A percentile compares a stretch with the other conserved stretches of the same genome.
Evolutionary conservation across 2,329 filamentous ascomycete genomes (phyloP).

Genomic region (Claviceps fusiformis): DNA sequence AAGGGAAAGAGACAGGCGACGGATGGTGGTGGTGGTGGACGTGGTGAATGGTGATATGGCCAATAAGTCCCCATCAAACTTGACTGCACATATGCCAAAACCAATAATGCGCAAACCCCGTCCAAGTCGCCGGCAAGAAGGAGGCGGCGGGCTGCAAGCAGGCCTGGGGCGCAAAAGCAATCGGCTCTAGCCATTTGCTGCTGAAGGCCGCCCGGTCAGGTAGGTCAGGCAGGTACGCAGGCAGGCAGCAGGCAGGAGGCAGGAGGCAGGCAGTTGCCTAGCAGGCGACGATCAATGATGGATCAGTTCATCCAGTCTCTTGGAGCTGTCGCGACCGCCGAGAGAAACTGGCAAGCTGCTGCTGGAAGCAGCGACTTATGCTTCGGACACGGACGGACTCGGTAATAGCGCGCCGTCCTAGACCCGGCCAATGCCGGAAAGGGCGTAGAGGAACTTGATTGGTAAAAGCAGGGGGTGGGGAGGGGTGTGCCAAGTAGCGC

Average conservation of each 20-base stretch:
- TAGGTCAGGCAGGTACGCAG: too few relatives aligned
- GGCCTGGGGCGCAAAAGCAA: not conserved
- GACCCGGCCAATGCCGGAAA: constrained; percentile 5
- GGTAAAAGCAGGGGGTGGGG: not conserved
- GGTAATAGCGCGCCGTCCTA: constrained; percentile 1
- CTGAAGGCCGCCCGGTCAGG: too few relatives aligned
- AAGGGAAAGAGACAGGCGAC: too few relatives aligned
- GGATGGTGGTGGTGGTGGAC: not conserved
- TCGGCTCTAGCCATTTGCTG: not conserved
- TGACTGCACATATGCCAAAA: not conserved
- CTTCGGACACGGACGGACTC: not conserved
- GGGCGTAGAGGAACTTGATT: not conserved
- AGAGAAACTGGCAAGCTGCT: not conserved
- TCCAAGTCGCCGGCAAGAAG: constrained; percentile 2
- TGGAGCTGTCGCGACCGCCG: not conserved
- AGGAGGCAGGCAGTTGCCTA: too few relatives aligned
- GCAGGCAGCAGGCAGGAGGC: too few relatives aligned
- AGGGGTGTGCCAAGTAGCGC: not conserved
- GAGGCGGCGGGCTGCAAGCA: constrained; percentile 1
- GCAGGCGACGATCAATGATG: not conserved
- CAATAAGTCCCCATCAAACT: not conserved
- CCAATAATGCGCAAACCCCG: not conserved
- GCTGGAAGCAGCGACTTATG: constrained; percentile 2
- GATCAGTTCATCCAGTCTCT: not conserved
- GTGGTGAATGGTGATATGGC: not conserved